Percentiles rank a stretch among this genome's conserved stretches.
Evolutionary conservation across 2,329 filamentous ascomycete species (phyloP).

Genomic region (Ambrosiella cleistominuta): DNA sequence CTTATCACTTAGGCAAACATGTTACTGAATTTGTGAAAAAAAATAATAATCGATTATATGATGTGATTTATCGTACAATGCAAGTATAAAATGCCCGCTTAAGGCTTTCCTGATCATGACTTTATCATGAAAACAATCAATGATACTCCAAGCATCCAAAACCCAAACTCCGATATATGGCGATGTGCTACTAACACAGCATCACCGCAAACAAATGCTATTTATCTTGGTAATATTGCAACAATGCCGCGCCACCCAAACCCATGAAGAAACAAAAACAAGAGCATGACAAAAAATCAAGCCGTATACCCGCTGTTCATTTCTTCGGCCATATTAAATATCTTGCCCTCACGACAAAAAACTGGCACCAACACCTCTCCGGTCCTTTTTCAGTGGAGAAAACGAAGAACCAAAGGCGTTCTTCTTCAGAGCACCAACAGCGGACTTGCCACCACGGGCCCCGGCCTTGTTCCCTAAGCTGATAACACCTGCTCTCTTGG

Average conservation of each 20-base stretch:
- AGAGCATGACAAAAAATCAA: neutral
- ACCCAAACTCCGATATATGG: neutral
- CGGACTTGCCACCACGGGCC: slow-evolving; percentile 6
- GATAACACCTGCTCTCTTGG: slow-evolving; percentile 7
- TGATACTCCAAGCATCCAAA: neutral
- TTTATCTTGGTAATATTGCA: neutral
- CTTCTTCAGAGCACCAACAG: slow-evolving; percentile 21
- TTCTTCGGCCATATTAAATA: neutral
- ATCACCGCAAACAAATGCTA: neutral
- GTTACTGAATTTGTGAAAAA: neutral
- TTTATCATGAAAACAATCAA: neutral
- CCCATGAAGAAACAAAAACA: slow-evolving; percentile 1
- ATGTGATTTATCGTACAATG: slow-evolving; percentile 1
- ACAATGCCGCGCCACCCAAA: neutral
- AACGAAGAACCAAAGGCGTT: slow-evolving; percentile 34
- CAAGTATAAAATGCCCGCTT: neutral
- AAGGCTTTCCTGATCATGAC: neutral
- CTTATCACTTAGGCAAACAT: neutral
- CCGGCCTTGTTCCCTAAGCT: slow-evolving; percentile 11
- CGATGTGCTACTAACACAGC: neutral
- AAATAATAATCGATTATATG: neutral
- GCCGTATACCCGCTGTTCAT: neutral
- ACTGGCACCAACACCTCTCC: slow-evolving; percentile 43
- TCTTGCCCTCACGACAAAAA: slow-evolving; percentile 29
- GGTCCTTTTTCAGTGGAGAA: slow-evolving; percentile 56